Conservation (phyloP, 2,329 filamentous ascomycete species). For the Diaporthe australafricana region DNA sequence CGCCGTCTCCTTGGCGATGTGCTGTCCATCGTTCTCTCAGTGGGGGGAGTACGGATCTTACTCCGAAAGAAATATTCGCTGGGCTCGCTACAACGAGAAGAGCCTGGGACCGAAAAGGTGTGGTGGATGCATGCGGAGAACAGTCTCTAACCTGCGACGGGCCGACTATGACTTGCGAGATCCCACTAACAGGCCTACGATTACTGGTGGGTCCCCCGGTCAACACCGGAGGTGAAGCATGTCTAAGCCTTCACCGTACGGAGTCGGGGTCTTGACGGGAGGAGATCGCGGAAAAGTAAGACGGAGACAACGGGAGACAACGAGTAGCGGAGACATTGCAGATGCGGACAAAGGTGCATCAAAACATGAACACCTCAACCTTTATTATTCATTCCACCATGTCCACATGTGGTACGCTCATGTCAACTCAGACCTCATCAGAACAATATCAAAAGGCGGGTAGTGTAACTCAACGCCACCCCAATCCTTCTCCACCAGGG, state of each 20-base stretch:
- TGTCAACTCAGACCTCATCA: background rate
- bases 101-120: background rate
- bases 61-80: background rate
- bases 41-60: rapidly evolving
- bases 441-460: slow-evolving; percentile 14
- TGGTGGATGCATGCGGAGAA: background rate
- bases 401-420: background rate
- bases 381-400: background rate
- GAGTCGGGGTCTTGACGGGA: background rate
- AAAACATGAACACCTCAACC: background rate
- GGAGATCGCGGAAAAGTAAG: no score
- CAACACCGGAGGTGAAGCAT: rapidly evolving
- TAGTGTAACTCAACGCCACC: slow-evolving; percentile 17
- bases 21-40: background rate
- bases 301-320: no score
- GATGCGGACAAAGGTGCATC: background rate
- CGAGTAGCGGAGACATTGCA: no score
- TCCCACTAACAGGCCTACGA: background rate
- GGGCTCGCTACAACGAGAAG: no score
- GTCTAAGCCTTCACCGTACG: background rate
- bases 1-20: background rate
- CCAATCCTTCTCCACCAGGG: slow-evolving; percentile 11
- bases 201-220: background rate
- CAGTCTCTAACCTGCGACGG: background rate
- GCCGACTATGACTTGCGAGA: background rate